Percentiles rank a stretch among this genome's conserved stretches.
These are phyloP conservation scores for Hypoxylon perforatum DNA, from an alignment of 495 filamentous ascomycete genomes.

Conservation along the genomic window DNA sequence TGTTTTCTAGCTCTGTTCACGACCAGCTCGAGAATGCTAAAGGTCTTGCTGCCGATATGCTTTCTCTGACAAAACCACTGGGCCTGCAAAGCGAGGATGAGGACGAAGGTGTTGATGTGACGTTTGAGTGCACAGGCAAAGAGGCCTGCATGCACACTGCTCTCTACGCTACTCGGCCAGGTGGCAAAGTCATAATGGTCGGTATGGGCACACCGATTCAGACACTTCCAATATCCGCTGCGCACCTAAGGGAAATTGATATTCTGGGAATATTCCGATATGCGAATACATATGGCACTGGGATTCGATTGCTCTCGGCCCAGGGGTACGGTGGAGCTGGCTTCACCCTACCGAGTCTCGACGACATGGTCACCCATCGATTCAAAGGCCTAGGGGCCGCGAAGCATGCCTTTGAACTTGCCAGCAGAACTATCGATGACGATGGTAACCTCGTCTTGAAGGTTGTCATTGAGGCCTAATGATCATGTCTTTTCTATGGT, in stretches of 20 bases:
- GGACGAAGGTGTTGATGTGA: conserved; percentile 75
- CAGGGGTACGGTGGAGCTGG: conserved; percentile 62
- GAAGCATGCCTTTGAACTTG: conserved; percentile 80
- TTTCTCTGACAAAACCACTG: conserved; percentile 55
- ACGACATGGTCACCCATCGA: conserved; percentile 80
- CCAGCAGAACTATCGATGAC: conserved; percentile 82
- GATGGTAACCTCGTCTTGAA: conserved; percentile 83
- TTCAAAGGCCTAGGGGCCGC: conserved; percentile 73
- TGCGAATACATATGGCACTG: conserved; percentile 85
- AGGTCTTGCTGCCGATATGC: conserved; percentile 63
- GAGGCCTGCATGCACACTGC: conserved; percentile 86
- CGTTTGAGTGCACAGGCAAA: conserved; percentile 93
- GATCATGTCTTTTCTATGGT: neutral
- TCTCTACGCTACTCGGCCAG: conserved; percentile 82
- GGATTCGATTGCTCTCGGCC: conserved; percentile 73
- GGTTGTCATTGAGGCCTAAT: conserved; percentile 76
- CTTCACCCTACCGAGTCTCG: conserved; percentile 70
- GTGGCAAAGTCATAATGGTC: conserved; percentile 85
- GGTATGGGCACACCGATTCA: conserved; percentile 95
- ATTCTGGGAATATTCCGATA: conserved; percentile 94
- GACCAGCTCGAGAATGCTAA: conserved; percentile 69
- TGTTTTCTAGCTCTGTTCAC: conserved; percentile 46
- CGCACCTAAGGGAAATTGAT: conserved; percentile 88
- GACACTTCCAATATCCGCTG: conserved; percentile 84
- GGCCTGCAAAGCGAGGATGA: conserved; percentile 54